These are phyloP conservation scores for Nakazawaea peltata DNA, from an alignment of 805 yeast genomes.

Conservation along the genomic window DNA sequence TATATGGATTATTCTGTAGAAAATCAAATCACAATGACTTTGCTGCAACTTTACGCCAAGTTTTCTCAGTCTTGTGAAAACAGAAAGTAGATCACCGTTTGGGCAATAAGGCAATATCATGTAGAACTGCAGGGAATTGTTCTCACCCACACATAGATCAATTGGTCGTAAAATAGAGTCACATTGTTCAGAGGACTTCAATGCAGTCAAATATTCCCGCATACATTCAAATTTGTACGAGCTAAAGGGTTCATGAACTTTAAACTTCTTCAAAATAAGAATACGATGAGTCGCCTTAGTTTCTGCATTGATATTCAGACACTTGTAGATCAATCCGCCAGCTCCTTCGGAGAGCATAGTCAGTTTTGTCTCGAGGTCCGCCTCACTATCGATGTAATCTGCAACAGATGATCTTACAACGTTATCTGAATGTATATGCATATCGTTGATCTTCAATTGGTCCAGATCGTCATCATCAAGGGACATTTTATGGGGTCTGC, in stretches of 20 bases:
- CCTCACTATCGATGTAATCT: too few relatives aligned
- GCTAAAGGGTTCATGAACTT: neutral
- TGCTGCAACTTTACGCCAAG: conserved; percentile 21
- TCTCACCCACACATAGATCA: conserved; percentile 1
- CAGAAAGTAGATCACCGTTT: conserved; percentile 40
- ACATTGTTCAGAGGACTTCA: conserved; percentile 1
- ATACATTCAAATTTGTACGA: conserved; percentile 4
- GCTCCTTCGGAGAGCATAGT: conserved; percentile 7
- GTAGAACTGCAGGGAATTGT: conserved; percentile 16
- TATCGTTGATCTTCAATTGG: too few relatives aligned
- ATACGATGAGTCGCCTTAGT: neutral
- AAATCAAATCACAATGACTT: conserved; percentile 34
- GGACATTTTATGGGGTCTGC: too few relatives aligned
- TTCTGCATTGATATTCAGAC: conserved; percentile 3
- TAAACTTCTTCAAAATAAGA: conserved; percentile 4
- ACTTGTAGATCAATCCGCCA: conserved; percentile 5
- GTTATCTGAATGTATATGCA: too few relatives aligned
- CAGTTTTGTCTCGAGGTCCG: neutral
- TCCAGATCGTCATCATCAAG: too few relatives aligned
- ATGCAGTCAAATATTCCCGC: conserved; percentile 3
- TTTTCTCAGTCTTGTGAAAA: conserved; percentile 22
- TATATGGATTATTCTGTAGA: conserved; percentile 44
- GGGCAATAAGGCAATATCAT: conserved; percentile 34
- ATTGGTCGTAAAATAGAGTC: conserved; percentile 4
- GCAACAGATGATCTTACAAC: too few relatives aligned